phyloP scores from a whole-genome alignment of 2,329 filamentous ascomycete species.

The Dendrostoma leiphaemia region DNA sequence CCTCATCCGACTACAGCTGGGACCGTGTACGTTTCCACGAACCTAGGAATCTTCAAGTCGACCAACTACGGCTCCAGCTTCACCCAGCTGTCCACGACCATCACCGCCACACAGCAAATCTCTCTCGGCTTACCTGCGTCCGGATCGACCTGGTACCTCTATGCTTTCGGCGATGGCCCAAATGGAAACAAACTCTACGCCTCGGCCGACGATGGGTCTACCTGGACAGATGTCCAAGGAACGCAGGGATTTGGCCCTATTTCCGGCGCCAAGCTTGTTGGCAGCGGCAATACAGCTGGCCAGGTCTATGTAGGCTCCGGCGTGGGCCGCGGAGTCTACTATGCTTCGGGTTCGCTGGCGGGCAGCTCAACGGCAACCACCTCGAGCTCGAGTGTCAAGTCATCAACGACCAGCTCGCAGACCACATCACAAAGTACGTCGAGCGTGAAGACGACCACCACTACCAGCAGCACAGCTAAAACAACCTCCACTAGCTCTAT shows the following conservation, averaged over 20 bases:
- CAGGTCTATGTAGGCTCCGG: constrained; percentile 47
- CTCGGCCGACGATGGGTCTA: constrained; percentile 39
- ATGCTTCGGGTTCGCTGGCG: constrained; percentile 26
- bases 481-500: constrained; percentile 18
- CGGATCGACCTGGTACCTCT: constrained; percentile 41
- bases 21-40: constrained; percentile 57
- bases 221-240: constrained; percentile 48
- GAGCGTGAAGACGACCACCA: constrained; percentile 7
- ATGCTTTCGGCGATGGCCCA: constrained; percentile 44
- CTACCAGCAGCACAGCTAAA: constrained; percentile 2
- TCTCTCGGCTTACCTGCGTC: constrained; percentile 39
- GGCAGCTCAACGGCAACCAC: constrained; percentile 16
- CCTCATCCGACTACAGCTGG: constrained; percentile 56
- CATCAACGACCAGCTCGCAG: constrained; percentile 19
- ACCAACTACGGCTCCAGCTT: constrained; percentile 50
- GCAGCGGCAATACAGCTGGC: constrained; percentile 43
- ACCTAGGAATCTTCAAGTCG: constrained; percentile 52
- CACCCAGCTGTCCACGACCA: constrained; percentile 31
- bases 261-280: constrained; percentile 36
- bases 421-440: background rate
- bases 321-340: constrained; percentile 47
- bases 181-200: constrained; percentile 44
- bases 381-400: constrained; percentile 4
- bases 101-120: constrained; percentile 41
- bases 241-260: constrained; percentile 44